Conservation (phyloP, 306 rosid genomes). For the Senna tora region DNA sequence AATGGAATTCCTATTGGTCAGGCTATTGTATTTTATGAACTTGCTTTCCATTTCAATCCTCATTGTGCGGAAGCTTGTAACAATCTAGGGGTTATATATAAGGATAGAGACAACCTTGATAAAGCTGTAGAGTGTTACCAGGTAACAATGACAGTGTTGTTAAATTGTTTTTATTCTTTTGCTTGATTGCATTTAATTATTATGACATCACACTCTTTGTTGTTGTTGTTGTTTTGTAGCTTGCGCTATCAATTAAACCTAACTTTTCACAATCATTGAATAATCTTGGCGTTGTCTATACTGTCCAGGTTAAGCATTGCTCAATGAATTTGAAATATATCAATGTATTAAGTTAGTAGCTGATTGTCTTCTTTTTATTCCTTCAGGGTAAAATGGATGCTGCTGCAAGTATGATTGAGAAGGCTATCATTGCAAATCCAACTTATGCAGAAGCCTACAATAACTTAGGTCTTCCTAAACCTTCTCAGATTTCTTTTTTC, state of each 20-base stretch:
- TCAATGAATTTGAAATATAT: conserved; percentile 37
- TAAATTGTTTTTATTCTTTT: conserved; percentile 26
- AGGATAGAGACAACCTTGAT: conserved; percentile 97
- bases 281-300: conserved; percentile 98
- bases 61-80: conserved; percentile 99
- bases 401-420: conserved; percentile 98
- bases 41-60: conserved; percentile 97
- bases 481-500: background rate
- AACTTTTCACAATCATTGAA: conserved; percentile 96
- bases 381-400: conserved; percentile 98
- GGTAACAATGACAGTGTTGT: conserved; percentile 48
- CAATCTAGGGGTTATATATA: conserved; percentile 96
- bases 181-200: conserved; percentile 22
- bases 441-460: conserved; percentile 98
- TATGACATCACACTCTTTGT: conserved; percentile 10
- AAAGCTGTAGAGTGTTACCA: conserved; percentile 99
- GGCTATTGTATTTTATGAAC: conserved; percentile 99
- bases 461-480: conserved; percentile 70
- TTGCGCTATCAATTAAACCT: conserved; percentile 91
- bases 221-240: conserved; percentile 53
- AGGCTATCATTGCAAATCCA: conserved; percentile 95
- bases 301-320: conserved; percentile 79
- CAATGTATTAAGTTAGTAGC: conserved; percentile 29
- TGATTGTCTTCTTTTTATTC: conserved; percentile 37
- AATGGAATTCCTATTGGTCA: conserved; percentile 44